Conservation (phyloP, 495 filamentous ascomycete species). For the Cenococcum geophilum region DNA sequence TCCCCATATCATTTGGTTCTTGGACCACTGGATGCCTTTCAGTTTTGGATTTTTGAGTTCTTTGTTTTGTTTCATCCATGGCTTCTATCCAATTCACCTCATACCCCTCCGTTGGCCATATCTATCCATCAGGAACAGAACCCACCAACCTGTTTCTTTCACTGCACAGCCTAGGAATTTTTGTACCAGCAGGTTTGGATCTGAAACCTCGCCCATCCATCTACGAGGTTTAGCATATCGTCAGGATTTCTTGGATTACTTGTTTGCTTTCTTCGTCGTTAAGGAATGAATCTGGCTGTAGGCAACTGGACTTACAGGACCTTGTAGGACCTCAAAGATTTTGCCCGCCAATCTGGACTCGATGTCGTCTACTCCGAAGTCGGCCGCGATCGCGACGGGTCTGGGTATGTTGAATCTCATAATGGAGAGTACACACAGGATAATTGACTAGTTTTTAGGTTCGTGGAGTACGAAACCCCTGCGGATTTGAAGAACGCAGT, state of each 20-base stretch:
- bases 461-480: conserved; percentile 95
- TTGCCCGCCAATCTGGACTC: conserved; percentile 90
- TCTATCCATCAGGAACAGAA: not conserved
- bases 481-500: conserved; percentile 84
- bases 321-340: conserved; percentile 97
- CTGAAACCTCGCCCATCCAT: conserved; percentile 22
- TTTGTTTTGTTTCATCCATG: not conserved
- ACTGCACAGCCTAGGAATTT: conserved; percentile 33
- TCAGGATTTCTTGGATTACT: conserved; percentile 33
- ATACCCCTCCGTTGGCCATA: not conserved
- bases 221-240: conserved; percentile 4
- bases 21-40: conserved; percentile 14
- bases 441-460: conserved; percentile 51
- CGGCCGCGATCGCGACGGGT: conserved; percentile 82
- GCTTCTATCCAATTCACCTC: not conserved
- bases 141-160: conserved; percentile 33
- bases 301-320: conserved; percentile 51
- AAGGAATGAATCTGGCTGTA: conserved; percentile 40
- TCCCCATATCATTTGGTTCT: conserved; percentile 21
- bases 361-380: conserved; percentile 99
- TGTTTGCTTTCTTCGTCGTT: conserved; percentile 31
- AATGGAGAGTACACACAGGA: conserved; percentile 2
- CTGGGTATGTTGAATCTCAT: conserved; percentile 62
- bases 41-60: conserved; percentile 12
- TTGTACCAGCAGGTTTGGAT: conserved; percentile 18